Percentiles rank a stretch among this genome's conserved stretches.
Evolutionary conservation across 176 grass and related monocot species (phyloP).

Genomic region (Urochloa ruziziensis): DNA sequence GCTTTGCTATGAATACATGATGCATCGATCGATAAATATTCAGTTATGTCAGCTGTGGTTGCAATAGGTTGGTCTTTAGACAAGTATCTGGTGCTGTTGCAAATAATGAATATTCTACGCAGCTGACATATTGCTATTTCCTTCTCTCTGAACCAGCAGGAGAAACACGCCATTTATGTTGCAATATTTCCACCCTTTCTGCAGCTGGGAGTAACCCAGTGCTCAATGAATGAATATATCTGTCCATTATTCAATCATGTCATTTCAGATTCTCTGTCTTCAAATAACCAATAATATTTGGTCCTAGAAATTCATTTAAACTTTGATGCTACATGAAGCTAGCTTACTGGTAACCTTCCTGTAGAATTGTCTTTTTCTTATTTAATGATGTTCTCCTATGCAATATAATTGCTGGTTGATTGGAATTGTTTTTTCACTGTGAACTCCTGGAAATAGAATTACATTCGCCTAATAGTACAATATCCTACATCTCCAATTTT

Average conservation of each 20-base stretch:
- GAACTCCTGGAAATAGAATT: neutral
- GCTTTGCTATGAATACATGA: neutral
- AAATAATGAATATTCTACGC: neutral
- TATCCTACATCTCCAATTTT: too few species aligned
- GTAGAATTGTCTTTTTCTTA: neutral
- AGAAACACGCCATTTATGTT: neutral
- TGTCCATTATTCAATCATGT: neutral
- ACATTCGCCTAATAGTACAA: neutral
- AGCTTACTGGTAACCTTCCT: neutral
- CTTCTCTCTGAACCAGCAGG: neutral
- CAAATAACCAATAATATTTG: neutral
- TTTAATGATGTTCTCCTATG: neutral
- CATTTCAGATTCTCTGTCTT: neutral
- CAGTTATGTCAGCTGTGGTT: neutral
- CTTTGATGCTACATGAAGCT: neutral
- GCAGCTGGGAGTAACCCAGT: neutral
- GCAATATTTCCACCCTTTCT: neutral
- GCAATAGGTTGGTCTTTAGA: neutral
- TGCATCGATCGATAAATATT: neutral
- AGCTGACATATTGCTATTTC: neutral
- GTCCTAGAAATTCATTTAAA: neutral
- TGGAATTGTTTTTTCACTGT: neutral
- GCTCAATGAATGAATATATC: neutral
- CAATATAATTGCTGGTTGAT: neutral
- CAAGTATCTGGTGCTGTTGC: neutral